Evolutionary conservation across 2,329 filamentous ascomycete species (phyloP).

Genomic region (Epichloe elymi): DNA sequence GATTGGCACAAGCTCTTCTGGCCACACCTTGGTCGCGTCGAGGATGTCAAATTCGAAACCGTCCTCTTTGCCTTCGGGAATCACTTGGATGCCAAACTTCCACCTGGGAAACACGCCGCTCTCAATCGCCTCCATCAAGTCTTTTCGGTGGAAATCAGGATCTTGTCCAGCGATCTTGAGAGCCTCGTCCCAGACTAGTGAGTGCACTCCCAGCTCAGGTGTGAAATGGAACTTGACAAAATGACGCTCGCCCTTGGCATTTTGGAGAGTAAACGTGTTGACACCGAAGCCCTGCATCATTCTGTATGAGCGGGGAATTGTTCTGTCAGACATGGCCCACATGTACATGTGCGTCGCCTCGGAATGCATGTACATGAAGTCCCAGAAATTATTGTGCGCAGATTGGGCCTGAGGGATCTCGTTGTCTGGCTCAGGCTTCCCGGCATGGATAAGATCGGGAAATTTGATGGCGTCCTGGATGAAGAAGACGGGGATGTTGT

Average conservation of each 20-base stretch:
- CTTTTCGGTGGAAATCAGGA: slow-evolving; percentile 71
- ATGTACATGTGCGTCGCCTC: slow-evolving; percentile 70
- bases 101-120: slow-evolving; percentile 59
- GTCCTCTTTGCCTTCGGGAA: slow-evolving; percentile 57
- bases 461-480: slow-evolving; percentile 64
- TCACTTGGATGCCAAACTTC: slow-evolving; percentile 71
- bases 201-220: slow-evolving; percentile 62
- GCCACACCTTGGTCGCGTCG: slow-evolving; percentile 78
- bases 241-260: slow-evolving; percentile 52
- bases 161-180: slow-evolving; percentile 63
- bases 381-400: slow-evolving; percentile 68
- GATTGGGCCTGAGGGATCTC: slow-evolving; percentile 56
- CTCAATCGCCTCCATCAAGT: slow-evolving; percentile 62
- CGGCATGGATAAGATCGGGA: slow-evolving; percentile 49
- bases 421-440: slow-evolving; percentile 40
- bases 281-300: slow-evolving; percentile 86
- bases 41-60: slow-evolving; percentile 78
- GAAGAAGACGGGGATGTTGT: slow-evolving; percentile 8
- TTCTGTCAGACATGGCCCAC: slow-evolving; percentile 66
- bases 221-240: slow-evolving; percentile 73
- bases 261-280: slow-evolving; percentile 61
- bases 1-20: slow-evolving; percentile 61
- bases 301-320: slow-evolving; percentile 60
- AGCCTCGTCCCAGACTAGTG: slow-evolving; percentile 68
- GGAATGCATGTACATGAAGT: slow-evolving; percentile 49